These are phyloP conservation scores for Aspergillus ochraceoroseus DNA, from an alignment of 2,329 filamentous ascomycete species.

Conservation along the genomic window DNA sequence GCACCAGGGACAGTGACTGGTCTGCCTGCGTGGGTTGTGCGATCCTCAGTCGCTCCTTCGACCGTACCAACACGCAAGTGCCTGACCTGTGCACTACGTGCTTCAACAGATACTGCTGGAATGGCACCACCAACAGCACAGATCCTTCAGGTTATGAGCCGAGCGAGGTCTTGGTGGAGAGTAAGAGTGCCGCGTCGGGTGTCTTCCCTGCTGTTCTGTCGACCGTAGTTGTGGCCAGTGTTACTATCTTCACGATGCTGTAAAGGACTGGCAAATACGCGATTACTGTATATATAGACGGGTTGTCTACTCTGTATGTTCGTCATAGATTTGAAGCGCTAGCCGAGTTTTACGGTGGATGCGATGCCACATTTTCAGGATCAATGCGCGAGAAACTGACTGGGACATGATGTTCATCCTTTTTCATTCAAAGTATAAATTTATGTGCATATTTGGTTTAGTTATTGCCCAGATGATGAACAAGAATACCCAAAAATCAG, in stretches of 20 bases:
- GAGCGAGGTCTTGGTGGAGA: not conserved
- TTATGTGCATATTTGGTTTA: not conserved
- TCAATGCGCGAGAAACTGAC: too few relatives aligned
- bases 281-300: slow-evolving; percentile 2
- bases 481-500: not conserved
- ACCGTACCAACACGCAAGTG: slow-evolving; percentile 62
- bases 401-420: too few relatives aligned
- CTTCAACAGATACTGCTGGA: slow-evolving; percentile 85
- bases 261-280: not conserved
- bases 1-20: slow-evolving; percentile 69
- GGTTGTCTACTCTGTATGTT: too few relatives aligned
- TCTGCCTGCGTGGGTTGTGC: slow-evolving; percentile 82
- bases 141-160: slow-evolving; percentile 13
- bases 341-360: too few relatives aligned
- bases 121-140: slow-evolving; percentile 59
- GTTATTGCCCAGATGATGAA: too few relatives aligned
- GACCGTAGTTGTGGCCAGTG: slow-evolving; percentile 5
- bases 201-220: slow-evolving; percentile 6
- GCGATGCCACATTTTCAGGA: too few relatives aligned
- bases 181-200: not conserved
- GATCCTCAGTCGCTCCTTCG: slow-evolving; percentile 69
- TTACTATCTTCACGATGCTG: slow-evolving; percentile 6
- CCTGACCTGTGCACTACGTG: slow-evolving; percentile 70
- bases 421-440: not conserved
- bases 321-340: too few relatives aligned